Evolutionary conservation across 306 rosid species (phyloP), one percentile per base, ranked within the genome.

Genomic region (Canavalia gladiata): DNA sequence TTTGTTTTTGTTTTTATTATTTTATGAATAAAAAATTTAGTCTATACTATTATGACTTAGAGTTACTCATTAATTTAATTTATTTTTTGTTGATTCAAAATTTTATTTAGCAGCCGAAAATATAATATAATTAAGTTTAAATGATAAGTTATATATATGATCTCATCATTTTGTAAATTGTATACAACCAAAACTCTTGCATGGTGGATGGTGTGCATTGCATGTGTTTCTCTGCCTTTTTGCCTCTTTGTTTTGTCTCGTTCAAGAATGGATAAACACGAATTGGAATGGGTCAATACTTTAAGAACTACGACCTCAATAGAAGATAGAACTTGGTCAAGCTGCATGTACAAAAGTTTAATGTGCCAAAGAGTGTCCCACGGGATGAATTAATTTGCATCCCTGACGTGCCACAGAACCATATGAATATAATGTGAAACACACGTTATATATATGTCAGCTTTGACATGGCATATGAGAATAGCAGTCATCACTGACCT

Each of bases 371-470:
- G 42, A 25, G 78, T 82, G 79, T 50, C 43, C 54, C 81, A 75
- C 43, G 68, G 68, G 54, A 31, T 51, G 51, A 2, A 64, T 75
- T 41, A 75, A 75, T 56, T 11, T 58, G 85, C 72, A 47, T 50
- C 72, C 29, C 35, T 35, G 9, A 42, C 49, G n/a, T 7, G 6
- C 28, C 59, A 46, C 52, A 34, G 39, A 10, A 54, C 31, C 31
- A 11, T 59, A 57, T 75, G 70, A 82, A 75, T 45, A 35, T 57
- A 3, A 39, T 76, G 86, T 76, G 77, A 72, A 47, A 66, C 77
- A 67, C 80, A 84, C 75, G 80, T 66, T 84, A 73, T 55, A 56
- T 37, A 76, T 46, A 56, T 46, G 80, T 55, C 71, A 56, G 6
- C 42, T 54, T 18, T 78, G 87, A 78, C 79, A 46, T 4, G 46